Conservation (phyloP, 345 rosid genomes). For the Streptanthus diversifolius region DNA sequence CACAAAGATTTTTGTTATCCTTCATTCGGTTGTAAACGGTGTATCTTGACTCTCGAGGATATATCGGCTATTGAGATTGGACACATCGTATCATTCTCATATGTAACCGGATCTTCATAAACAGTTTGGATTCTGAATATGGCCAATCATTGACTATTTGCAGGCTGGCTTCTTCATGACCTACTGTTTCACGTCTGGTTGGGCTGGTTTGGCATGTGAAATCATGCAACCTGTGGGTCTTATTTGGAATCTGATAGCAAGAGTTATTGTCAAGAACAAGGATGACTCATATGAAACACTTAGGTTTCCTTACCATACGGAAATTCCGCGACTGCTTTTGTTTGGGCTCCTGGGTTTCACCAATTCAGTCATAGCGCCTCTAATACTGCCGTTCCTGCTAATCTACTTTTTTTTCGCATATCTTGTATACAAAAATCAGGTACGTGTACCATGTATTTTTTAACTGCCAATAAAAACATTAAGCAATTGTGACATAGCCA, state of each 20-base stretch:
- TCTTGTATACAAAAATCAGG: conserved; percentile 71
- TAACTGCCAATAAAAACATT: not conserved
- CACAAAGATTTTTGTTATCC: not conserved
- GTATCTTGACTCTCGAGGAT: not conserved
- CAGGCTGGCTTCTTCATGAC: conserved; percentile 97
- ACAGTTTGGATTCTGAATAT: not conserved
- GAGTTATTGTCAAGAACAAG: conserved; percentile 41
- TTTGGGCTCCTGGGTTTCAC: conserved; percentile 88
- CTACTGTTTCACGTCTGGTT: conserved; percentile 80
- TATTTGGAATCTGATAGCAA: conserved; percentile 46
- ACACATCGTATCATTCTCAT: not conserved
- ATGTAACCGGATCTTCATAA: too few species aligned
- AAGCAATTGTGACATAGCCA: not conserved
- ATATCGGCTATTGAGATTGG: too few species aligned
- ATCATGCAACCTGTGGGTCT: conserved; percentile 63
- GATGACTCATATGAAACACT: conserved; percentile 41
- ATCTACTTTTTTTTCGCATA: conserved; percentile 65
- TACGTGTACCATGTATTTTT: not conserved
- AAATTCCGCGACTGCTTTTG: conserved; percentile 74
- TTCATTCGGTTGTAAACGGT: not conserved
- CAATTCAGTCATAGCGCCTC: conserved; percentile 78
- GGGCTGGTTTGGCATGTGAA: conserved; percentile 82
- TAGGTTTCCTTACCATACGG: conserved; percentile 80
- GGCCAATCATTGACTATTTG: conserved; percentile 12
- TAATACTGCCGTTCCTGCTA: conserved; percentile 72